These are phyloP conservation scores for Naematelia encephala DNA, from an alignment of 768 basidiomycete species.

Conservation along the genomic window DNA sequence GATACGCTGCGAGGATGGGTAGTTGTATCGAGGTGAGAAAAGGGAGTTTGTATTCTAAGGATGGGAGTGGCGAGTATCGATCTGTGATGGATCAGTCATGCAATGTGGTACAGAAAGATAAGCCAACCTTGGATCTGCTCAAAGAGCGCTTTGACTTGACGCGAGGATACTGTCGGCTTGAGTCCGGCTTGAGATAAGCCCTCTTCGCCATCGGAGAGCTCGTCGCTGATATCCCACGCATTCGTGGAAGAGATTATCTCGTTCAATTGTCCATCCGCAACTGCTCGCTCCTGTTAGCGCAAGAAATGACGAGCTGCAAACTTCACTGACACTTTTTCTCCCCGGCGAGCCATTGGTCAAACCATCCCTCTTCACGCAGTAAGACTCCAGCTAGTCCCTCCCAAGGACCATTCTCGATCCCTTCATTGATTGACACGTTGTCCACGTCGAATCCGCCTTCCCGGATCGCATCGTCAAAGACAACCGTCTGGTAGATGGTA, in stretches of 20 bases:
- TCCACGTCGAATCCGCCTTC: slow-evolving; percentile 69
- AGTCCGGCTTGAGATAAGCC: slow-evolving; percentile 52
- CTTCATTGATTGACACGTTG: slow-evolving; percentile 38
- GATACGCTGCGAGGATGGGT: slow-evolving; percentile 74
- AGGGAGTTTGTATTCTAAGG: slow-evolving; percentile 68
- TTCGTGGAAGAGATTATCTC: slow-evolving; percentile 74
- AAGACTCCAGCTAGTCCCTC: slow-evolving; percentile 77
- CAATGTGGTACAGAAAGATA: background rate
- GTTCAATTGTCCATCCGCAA: slow-evolving; percentile 81
- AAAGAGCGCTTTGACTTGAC: slow-evolving; percentile 75
- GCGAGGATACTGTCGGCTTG: slow-evolving; percentile 75
- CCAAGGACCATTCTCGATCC: slow-evolving; percentile 54
- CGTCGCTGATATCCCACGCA: slow-evolving; percentile 80
- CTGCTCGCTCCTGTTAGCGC: slow-evolving; percentile 53
- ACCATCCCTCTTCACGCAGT: slow-evolving; percentile 81
- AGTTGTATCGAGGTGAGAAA: slow-evolving; percentile 84
- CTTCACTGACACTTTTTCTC: slow-evolving; percentile 75
- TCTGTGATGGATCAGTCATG: slow-evolving; percentile 57
- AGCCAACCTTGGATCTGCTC: slow-evolving; percentile 83
- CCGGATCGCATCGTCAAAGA: slow-evolving; percentile 74
- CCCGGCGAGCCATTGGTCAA: slow-evolving; percentile 80
- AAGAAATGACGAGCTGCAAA: background rate
- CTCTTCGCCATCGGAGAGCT: slow-evolving; percentile 57
- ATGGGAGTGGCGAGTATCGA: slow-evolving; percentile 84
- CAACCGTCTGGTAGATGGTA: slow-evolving; percentile 85